phyloP scores from a whole-genome alignment of 345 rosid genomes.

The Hevea brasiliensis region DNA sequence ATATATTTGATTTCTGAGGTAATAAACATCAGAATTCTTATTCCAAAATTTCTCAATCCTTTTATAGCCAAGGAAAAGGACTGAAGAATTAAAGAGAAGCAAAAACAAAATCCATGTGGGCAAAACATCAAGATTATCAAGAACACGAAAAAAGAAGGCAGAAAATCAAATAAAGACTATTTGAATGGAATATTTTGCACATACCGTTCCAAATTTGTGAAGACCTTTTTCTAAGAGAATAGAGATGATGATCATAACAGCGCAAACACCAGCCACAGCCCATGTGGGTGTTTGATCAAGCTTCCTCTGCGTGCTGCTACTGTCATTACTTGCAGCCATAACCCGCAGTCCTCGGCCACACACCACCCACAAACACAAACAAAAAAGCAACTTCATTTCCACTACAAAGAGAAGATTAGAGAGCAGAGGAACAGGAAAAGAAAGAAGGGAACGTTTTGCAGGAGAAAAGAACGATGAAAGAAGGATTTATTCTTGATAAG shows the following conservation, averaged over 20 bases:
- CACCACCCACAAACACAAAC: not conserved
- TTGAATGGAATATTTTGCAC: conserved; percentile 13
- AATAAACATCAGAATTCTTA: no score
- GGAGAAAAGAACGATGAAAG: no score
- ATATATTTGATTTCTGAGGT: no score
- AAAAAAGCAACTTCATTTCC: conserved; percentile 11
- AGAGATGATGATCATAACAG: conserved; percentile 78
- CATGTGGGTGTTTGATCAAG: conserved; percentile 92
- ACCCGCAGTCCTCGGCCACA: conserved; percentile 13
- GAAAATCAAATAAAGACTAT: not conserved
- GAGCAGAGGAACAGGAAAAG: not conserved
- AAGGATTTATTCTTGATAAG: no score
- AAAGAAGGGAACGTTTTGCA: not conserved
- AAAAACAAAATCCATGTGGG: not conserved
- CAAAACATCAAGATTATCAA: not conserved
- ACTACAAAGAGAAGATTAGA: not conserved
- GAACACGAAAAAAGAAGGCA: not conserved
- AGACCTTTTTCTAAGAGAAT: conserved; percentile 62
- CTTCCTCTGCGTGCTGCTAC: conserved; percentile 30
- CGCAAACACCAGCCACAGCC: conserved; percentile 83
- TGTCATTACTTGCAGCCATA: conserved; percentile 8
- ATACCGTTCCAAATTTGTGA: conserved; percentile 71
- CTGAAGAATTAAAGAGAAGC: not conserved
- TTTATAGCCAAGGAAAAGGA: no score
- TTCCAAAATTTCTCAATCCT: no score